phyloP scores from a whole-genome alignment of 495 filamentous ascomycete genomes.

The Talaromyces trachyspermus region DNA sequence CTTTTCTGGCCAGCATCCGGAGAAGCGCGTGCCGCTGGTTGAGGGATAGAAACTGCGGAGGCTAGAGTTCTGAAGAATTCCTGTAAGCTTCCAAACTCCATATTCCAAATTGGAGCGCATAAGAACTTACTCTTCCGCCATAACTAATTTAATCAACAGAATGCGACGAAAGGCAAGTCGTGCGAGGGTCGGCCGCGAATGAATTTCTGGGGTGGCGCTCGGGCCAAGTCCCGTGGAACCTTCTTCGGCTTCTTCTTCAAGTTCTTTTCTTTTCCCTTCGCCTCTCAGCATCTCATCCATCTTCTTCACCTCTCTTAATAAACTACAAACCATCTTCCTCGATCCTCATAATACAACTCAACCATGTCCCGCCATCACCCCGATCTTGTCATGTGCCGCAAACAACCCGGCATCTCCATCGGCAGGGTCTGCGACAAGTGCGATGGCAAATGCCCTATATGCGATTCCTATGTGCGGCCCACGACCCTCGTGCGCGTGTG shows the following conservation, averaged over 20 bases:
- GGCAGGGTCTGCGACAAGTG: conserved; percentile 99
- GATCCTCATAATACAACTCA: conserved; percentile 8
- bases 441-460: conserved; percentile 98
- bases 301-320: conserved; percentile 11
- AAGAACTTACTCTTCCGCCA: conserved; percentile 10
- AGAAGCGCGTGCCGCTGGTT: conserved; percentile 23
- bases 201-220: conserved; percentile 11
- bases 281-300: conserved; percentile 21
- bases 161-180: not conserved
- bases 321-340: conserved; percentile 9
- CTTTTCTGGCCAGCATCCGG: conserved; percentile 42
- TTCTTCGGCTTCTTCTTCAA: conserved; percentile 15
- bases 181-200: not conserved
- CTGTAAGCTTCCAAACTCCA: not conserved
- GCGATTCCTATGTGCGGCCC: conserved; percentile 96
- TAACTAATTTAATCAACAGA: not conserved
- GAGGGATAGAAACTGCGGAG: conserved; percentile 59
- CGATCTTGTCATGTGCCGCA: conserved; percentile 99
- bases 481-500: conserved; percentile 97
- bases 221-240: conserved; percentile 15
- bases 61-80: conserved; percentile 40
- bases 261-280: conserved; percentile 10
- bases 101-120: not conserved
- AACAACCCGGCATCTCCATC: conserved; percentile 96
- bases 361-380: conserved; percentile 34